Conservation (phyloP, 2,329 filamentous ascomycete genomes). For the Bisporella sp. region DNA sequence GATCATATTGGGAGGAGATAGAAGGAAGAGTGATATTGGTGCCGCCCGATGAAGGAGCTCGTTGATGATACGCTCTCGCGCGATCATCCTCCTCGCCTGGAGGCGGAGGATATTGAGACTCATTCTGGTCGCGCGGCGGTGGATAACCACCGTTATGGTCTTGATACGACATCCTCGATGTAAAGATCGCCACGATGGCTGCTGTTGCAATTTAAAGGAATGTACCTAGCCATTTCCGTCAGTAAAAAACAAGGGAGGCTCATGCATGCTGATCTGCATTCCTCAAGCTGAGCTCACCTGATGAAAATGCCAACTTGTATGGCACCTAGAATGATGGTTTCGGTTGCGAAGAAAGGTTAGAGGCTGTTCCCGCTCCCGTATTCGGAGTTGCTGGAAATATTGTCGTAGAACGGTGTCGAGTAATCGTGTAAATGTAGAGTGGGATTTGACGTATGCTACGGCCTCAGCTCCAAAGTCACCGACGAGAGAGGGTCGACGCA, state of each 20-base stretch:
- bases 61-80: conserved; percentile 24
- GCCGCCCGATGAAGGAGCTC: conserved; percentile 13
- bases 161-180: conserved; percentile 24
- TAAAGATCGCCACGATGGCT: conserved; percentile 25
- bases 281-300: too few species aligned
- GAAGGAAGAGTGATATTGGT: conserved; percentile 24
- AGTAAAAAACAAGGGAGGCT: too few species aligned
- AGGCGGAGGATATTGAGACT: conserved; percentile 23
- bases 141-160: conserved; percentile 25
- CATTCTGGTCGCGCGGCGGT: conserved; percentile 19
- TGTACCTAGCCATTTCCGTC: too few species aligned
- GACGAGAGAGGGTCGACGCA: too few species aligned
- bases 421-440: too few species aligned
- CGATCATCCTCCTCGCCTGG: conserved; percentile 28
- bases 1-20: conserved; percentile 24
- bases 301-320: too few species aligned
- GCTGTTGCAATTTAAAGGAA: not conserved
- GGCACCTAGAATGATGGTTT: too few species aligned
- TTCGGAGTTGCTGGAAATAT: not conserved
- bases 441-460: too few species aligned
- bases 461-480: too few species aligned
- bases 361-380: not conserved
- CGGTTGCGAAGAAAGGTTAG: not conserved
- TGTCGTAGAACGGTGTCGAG: too few species aligned
- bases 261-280: too few species aligned